A percentile compares a stretch with the other conserved stretches of the same genome.
Conservation (phyloP, 805 yeast genomes). For the Lipomyces chichibuensis region DNA sequence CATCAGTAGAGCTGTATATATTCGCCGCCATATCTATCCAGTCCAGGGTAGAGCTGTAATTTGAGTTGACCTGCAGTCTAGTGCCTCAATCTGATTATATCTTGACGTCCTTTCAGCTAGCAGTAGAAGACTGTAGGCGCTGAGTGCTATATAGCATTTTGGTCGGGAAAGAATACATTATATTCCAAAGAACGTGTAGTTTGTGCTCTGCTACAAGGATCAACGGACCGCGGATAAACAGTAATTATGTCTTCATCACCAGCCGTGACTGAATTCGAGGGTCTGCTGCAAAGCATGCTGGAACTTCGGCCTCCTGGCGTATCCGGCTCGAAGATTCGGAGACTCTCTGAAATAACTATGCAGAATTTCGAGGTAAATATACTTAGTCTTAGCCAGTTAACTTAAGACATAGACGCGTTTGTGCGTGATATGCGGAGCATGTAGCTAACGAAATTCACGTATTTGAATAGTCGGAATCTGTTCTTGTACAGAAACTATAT, state of each 20-base stretch:
- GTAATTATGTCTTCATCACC: slow-evolving; percentile 15
- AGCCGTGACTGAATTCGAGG: slow-evolving; percentile 36
- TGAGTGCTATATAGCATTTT: background rate
- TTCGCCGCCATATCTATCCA: background rate
- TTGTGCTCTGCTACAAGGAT: background rate
- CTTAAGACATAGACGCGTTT: slow-evolving; percentile 4
- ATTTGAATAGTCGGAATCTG: slow-evolving; percentile 50
- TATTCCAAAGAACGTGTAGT: background rate
- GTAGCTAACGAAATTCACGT: slow-evolving; percentile 12
- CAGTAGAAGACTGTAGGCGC: background rate
- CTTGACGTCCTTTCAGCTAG: background rate
- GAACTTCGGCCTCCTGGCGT: slow-evolving; percentile 72
- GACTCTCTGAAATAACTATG: slow-evolving; percentile 75
- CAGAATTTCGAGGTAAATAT: slow-evolving; percentile 55
- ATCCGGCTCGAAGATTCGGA: slow-evolving; percentile 92
- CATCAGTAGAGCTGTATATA: background rate
- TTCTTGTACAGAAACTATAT: slow-evolving; percentile 60
- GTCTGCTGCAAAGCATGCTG: slow-evolving; percentile 34
- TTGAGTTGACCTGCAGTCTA: background rate
- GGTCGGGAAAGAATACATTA: background rate
- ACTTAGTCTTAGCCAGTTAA: background rate
- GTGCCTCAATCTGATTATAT: background rate
- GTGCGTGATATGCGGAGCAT: slow-evolving; percentile 22
- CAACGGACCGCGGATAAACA: background rate
- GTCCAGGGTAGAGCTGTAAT: slow-evolving; percentile 1